Evolutionary conservation across 1,284 basidiomycete genomes (phyloP).

Genomic region (Golubevia sp.): DNA sequence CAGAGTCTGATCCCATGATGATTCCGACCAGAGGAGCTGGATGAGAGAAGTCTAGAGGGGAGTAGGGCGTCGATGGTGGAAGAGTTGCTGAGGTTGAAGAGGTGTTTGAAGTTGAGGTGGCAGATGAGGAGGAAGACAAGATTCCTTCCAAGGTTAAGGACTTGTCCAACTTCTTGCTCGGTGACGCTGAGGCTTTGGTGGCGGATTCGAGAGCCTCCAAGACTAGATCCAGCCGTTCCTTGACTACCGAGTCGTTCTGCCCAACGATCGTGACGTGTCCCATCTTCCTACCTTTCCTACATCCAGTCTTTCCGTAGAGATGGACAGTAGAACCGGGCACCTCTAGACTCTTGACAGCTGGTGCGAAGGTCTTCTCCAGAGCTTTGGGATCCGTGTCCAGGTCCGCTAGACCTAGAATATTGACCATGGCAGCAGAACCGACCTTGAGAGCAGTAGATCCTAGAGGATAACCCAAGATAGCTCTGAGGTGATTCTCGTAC

Average conservation of each 20-base stretch:
- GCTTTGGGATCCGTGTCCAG: slow-evolving; percentile 45
- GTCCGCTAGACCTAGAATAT: slow-evolving; percentile 71
- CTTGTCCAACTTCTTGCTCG: background rate
- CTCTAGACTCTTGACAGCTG: slow-evolving; percentile 51
- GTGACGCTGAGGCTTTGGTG: slow-evolving; percentile 26
- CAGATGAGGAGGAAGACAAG: too few species aligned
- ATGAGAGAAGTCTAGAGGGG: slow-evolving; percentile 55
- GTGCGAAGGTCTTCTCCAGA: slow-evolving; percentile 50
- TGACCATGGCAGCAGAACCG: slow-evolving; percentile 88
- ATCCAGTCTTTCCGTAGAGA: slow-evolving; percentile 90
- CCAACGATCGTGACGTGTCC: slow-evolving; percentile 94
- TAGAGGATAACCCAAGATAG: slow-evolving; percentile 88
- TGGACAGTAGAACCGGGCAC: slow-evolving; percentile 82
- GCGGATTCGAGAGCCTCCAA: slow-evolving; percentile 48
- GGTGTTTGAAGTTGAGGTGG: too few species aligned
- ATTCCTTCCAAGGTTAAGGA: too few species aligned
- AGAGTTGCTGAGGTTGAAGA: too few species aligned
- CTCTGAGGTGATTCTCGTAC: slow-evolving; percentile 96
- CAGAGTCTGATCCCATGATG: slow-evolving; percentile 99
- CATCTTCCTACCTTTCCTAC: slow-evolving; percentile 92
- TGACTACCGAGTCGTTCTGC: slow-evolving; percentile 77
- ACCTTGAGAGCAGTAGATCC: slow-evolving; percentile 88
- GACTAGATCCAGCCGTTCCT: slow-evolving; percentile 62
- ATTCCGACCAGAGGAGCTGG: slow-evolving; percentile 82
- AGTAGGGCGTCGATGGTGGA: too few species aligned